These are phyloP conservation scores for Penicillium sp. DNA, from an alignment of 2,329 filamentous ascomycete species.

Conservation along the genomic window DNA sequence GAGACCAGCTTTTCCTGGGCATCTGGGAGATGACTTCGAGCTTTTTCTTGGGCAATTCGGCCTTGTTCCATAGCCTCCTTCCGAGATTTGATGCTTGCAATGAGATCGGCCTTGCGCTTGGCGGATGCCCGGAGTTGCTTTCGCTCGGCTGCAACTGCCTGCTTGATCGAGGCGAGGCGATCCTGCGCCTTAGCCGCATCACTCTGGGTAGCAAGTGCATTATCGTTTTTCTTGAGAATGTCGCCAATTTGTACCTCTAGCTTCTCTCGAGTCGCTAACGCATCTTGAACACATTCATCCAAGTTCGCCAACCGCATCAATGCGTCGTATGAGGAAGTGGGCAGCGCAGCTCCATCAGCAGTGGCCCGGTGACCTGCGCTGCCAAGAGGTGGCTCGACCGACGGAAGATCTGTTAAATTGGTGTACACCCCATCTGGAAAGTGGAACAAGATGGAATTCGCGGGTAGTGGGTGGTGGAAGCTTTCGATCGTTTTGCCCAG, in stretches of 20 bases:
- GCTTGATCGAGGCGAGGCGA: conserved; percentile 42
- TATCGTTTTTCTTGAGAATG: conserved; percentile 41
- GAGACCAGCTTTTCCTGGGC: conserved; percentile 60
- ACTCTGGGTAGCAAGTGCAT: conserved; percentile 30
- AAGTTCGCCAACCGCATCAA: conserved; percentile 86
- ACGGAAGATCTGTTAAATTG: conserved; percentile 65
- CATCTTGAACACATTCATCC: conserved; percentile 88
- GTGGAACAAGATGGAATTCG: conserved; percentile 82
- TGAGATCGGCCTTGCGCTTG: conserved; percentile 66
- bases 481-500: conserved; percentile 65
- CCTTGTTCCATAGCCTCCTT: conserved; percentile 68
- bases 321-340: conserved; percentile 80
- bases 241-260: conserved; percentile 76
- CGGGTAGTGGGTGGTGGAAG: conserved; percentile 71
- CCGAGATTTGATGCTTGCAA: conserved; percentile 64
- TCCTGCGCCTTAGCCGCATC: conserved; percentile 42
- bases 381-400: conserved; percentile 33
- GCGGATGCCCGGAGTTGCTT: conserved; percentile 64
- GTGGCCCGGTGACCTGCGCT: conserved; percentile 18
- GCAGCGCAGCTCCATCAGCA: conserved; percentile 51
- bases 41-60: conserved; percentile 58
- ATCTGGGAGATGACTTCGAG: conserved; percentile 61
- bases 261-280: conserved; percentile 71
- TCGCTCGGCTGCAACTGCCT: conserved; percentile 61
- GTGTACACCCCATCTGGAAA: conserved; percentile 85